phyloP scores from a whole-genome alignment of 139 green algal species.

The Chlamydomonas schloesseri region DNA sequence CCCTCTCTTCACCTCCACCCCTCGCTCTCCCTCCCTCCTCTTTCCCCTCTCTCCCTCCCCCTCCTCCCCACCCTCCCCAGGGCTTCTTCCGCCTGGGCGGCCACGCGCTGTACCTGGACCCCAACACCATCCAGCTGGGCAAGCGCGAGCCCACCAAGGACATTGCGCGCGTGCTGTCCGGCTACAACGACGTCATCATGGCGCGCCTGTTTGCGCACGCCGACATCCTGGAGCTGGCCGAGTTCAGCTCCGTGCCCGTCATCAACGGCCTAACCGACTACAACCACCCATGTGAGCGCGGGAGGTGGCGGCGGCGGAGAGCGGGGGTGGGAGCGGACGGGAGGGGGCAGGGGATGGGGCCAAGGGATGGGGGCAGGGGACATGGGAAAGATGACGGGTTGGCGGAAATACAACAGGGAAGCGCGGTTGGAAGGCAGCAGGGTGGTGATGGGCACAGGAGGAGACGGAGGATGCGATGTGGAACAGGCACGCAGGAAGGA shows the following conservation, averaged over 20 bases:
- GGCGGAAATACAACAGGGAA: too few species aligned
- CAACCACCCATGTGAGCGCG: slow-evolving; percentile 96
- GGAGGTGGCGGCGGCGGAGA: background rate
- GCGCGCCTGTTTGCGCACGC: slow-evolving; percentile 96
- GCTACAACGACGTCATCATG: slow-evolving; percentile 99
- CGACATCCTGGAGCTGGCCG: slow-evolving; percentile 93
- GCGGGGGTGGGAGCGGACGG: too few species aligned
- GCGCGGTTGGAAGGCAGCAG: too few species aligned
- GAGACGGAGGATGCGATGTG: too few species aligned
- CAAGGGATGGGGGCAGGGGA: too few species aligned
- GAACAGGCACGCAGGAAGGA: too few species aligned
- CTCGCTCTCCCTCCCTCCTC: too few species aligned
- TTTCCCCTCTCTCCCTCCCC: too few species aligned
- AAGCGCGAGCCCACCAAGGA: slow-evolving; percentile 97
- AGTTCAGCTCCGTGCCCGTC: slow-evolving; percentile 86
- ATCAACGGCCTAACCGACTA: slow-evolving; percentile 99
- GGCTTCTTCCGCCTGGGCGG: slow-evolving; percentile 95
- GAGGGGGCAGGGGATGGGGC: too few species aligned
- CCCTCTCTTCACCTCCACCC: background rate
- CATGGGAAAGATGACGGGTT: too few species aligned
- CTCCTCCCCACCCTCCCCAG: slow-evolving; percentile 51
- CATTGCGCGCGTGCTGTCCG: slow-evolving; percentile 91
- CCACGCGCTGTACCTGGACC: slow-evolving; percentile 95
- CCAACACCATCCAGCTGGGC: slow-evolving; percentile 95
- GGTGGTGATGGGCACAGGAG: too few species aligned